Conservation (phyloP, 2,329 filamentous ascomycete species). For the Leptosphaerulina australis region DNA sequence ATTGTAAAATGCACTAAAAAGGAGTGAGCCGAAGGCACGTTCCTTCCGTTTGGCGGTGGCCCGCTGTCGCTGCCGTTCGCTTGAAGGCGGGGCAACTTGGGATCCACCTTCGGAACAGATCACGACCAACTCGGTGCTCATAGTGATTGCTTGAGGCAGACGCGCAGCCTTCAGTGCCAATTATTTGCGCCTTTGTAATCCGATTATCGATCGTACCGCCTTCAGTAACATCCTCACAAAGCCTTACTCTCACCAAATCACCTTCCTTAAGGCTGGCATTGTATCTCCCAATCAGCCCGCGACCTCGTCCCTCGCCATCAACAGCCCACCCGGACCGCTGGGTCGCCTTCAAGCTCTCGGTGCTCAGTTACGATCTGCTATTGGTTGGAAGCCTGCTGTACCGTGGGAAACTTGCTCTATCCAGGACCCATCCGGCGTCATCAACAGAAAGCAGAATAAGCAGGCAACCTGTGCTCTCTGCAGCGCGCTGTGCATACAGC, state of each 20-base stretch:
- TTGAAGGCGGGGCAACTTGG: background rate
- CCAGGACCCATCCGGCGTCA: conserved; percentile 39
- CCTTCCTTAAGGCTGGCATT: conserved; percentile 12
- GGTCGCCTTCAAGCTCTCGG: conserved; percentile 32
- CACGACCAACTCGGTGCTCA: conserved; percentile 18
- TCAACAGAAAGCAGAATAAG: conserved; percentile 42
- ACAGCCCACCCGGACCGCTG: conserved; percentile 28
- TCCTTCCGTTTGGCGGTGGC: conserved; percentile 17
- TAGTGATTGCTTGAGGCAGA: no score
- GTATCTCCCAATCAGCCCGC: conserved; percentile 16
- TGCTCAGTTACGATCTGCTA: conserved; percentile 30
- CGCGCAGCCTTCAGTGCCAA: background rate
- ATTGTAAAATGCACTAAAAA: conserved; percentile 9
- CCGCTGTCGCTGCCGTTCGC: conserved; percentile 11
- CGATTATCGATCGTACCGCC: background rate
- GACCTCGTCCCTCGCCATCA: conserved; percentile 19
- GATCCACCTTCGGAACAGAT: conserved; percentile 14
- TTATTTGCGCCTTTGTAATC: background rate
- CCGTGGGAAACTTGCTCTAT: conserved; percentile 39
- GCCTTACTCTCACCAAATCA: background rate
- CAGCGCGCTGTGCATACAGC: conserved; percentile 34
- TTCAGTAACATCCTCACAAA: background rate
- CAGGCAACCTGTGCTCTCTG: conserved; percentile 40
- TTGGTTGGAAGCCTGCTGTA: conserved; percentile 35
- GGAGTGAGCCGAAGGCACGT: conserved; percentile 14